These are phyloP conservation scores for Immersiella caudata DNA, from an alignment of 495 filamentous ascomycete genomes.

Conservation along the genomic window DNA sequence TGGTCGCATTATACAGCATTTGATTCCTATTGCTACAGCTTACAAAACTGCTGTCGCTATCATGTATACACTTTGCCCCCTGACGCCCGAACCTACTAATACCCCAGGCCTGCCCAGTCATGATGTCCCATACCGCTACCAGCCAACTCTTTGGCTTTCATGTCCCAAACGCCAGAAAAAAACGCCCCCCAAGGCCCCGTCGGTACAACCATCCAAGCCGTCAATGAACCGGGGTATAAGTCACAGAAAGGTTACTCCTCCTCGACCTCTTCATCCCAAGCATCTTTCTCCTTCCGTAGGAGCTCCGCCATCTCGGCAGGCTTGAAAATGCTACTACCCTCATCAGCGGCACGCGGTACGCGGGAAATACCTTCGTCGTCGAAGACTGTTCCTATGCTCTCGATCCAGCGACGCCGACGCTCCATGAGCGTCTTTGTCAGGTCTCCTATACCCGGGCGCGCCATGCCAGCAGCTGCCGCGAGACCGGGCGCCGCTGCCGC, in stretches of 20 bases:
- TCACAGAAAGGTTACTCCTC: conserved; percentile 35
- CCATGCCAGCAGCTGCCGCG: conserved; percentile 56
- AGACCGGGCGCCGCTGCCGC: conserved; percentile 56
- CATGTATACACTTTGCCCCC: no score
- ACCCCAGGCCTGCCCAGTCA: neutral
- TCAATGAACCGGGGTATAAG: neutral
- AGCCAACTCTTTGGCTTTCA: neutral
- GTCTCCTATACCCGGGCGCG: conserved; percentile 86
- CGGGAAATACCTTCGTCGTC: conserved; percentile 61
- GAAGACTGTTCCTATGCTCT: conserved; percentile 85
- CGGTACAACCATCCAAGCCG: neutral
- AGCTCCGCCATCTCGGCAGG: conserved; percentile 51
- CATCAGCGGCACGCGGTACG: conserved; percentile 49
- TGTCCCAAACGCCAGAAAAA: neutral
- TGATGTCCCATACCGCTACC: neutral
- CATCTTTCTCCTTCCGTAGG: conserved; percentile 71
- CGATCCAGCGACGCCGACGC: conserved; percentile 79
- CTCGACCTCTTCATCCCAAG: conserved; percentile 72
- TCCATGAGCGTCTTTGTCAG: conserved; percentile 89
- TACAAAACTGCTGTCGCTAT: neutral
- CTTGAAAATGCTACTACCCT: conserved; percentile 64
- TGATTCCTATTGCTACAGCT: no score
- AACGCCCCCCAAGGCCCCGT: neutral
- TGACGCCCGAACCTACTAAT: neutral
- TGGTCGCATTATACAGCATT: no score